phyloP scores from a whole-genome alignment of 192 early-diverging fungal species.

The Cladochytrium replicatum region DNA sequence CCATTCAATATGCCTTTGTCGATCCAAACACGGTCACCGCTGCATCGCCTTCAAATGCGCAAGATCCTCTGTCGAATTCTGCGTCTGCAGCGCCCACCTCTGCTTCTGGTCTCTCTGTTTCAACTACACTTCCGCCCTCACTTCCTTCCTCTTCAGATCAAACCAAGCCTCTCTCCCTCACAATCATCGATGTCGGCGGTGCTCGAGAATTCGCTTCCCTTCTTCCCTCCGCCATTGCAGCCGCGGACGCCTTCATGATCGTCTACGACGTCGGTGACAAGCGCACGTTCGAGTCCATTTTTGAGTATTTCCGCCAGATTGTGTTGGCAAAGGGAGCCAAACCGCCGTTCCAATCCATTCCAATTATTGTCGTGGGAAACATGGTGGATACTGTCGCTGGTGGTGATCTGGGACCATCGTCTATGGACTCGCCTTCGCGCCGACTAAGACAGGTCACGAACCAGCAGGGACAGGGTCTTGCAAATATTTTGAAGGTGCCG shows the following conservation, averaged over 20 bases:
- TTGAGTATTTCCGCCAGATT: conserved; percentile 17
- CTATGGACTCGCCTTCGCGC: conserved; percentile 1
- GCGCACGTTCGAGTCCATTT: conserved; percentile 21
- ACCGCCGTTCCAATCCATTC: conserved; percentile 12
- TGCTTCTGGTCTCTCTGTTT: not conserved
- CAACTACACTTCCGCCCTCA: not conserved
- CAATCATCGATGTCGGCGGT: conserved; percentile 23
- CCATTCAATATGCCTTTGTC: conserved; percentile 10
- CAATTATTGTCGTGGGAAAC: conserved; percentile 27
- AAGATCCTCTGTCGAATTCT: not conserved
- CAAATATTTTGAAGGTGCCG: conserved; percentile 15
- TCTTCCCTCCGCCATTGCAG: conserved; percentile 16
- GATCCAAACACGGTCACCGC: not conserved
- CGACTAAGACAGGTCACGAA: conserved; percentile 19
- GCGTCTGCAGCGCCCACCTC: too few species aligned
- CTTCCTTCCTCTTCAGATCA: not conserved
- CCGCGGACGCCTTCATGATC: conserved; percentile 30
- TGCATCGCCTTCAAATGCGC: not conserved
- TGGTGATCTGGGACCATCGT: not conserved
- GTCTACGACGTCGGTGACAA: conserved; percentile 28
- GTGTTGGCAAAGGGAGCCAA: conserved; percentile 15
- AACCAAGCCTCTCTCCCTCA: too few species aligned
- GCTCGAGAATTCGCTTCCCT: conserved; percentile 17
- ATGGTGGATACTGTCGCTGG: conserved; percentile 30
- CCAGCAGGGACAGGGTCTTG: conserved; percentile 12